Conservation (phyloP, 306 rosid genomes). For the Ceratonia siliqua region DNA sequence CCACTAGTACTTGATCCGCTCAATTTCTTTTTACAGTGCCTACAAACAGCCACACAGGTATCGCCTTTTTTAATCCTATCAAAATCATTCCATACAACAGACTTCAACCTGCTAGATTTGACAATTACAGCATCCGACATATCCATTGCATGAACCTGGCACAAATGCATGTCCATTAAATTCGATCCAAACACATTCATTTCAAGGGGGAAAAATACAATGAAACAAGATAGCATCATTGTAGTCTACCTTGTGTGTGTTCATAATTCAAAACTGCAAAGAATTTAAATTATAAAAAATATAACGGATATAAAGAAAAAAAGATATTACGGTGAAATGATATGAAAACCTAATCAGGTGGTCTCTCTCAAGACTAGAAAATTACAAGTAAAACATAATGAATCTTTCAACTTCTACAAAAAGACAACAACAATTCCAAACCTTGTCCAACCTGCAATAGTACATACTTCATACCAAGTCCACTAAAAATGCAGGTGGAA, state of each 20-base stretch:
- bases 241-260: not conserved
- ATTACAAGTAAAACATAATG: not conserved
- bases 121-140: constrained; percentile 85
- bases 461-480: not conserved
- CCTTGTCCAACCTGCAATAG: constrained; percentile 17
- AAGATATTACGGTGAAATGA: not conserved
- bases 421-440: not conserved
- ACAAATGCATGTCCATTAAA: constrained; percentile 40
- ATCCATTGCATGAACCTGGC: constrained; percentile 75
- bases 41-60: constrained; percentile 84
- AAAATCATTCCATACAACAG: constrained; percentile 97
- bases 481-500: not conserved
- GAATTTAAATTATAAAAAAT: not conserved
- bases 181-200: not conserved
- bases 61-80: constrained; percentile 96
- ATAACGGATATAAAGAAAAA: not conserved
- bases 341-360: not conserved
- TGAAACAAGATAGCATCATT: not conserved
- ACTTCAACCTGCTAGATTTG: constrained; percentile 89
- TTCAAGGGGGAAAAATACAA: not conserved
- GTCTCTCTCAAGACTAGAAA: not conserved
- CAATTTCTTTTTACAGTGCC: constrained; percentile 96
- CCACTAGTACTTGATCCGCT: constrained; percentile 99
- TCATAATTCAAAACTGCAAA: not conserved
- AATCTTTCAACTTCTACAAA: constrained; percentile 5